Base-by-base conservation (phyloP, 78 protist genomes). In the Dictyostelium brefeldianum region DNA sequence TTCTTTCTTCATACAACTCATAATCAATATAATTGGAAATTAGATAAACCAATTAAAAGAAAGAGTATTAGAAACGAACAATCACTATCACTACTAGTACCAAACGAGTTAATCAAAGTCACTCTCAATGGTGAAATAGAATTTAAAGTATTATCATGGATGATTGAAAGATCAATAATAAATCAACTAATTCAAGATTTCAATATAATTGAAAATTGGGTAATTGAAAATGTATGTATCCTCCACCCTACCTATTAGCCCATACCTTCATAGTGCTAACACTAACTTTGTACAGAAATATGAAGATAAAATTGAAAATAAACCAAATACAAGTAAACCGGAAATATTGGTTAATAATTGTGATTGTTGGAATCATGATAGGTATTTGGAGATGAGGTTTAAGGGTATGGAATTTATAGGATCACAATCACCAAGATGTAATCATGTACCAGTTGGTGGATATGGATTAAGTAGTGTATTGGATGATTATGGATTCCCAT, bases 361-460 rank as follows among this genome's bases (percentile, higher is more conserved):
- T 43, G 85, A 80, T 80, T 59, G 92, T 85, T 85, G 92, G 92
- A 85, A 85, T 64, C 92, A 85, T 77, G 92, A 85, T 62, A 74
- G 92, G 47, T 85, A 85, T 50, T 64, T 85, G n/a, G 92, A 85
- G 41, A 62, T 77, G 20, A 74, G 92, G 47, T 85, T 85, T 50
- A 85, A 47, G 50, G 82, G 69, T 5, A 31, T 27, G 7, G 15
- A 77, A 4, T 85, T 85, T 25, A 62, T 85, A 22, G 92, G 92
- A 47, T 85, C 92, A 62, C 92, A 85, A 75, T 85, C 92, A 48
- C 92, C 92, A 18, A 36, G 92, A 50, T 85, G 92, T 62, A 85
- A 74, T 22, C 92, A 85, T 64, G 51, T 77, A 18, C 69, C 92
- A 31, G 25, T 20, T 3, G 71, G 75, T 56, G 92, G 92, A 10